phyloP scores from a whole-genome alignment of 257 asterid species.

The Hygrophila difformis region DNA sequence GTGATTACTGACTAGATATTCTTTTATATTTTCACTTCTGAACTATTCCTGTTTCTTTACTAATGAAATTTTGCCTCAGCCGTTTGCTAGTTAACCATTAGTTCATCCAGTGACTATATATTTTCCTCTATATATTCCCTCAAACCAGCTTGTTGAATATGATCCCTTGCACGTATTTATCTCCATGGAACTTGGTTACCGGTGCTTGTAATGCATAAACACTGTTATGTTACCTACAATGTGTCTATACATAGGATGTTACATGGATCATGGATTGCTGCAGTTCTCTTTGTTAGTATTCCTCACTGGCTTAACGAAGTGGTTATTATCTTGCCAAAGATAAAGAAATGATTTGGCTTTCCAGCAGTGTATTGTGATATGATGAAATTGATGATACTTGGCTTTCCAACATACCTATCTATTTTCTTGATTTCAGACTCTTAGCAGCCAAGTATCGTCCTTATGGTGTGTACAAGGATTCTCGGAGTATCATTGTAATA shows the following conservation, averaged over 20 bases:
- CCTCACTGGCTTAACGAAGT: not conserved
- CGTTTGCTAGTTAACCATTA: slow-evolving; percentile 1
- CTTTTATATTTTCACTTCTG: slow-evolving; percentile 13
- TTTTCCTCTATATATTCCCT: not conserved
- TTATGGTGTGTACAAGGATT: slow-evolving; percentile 85
- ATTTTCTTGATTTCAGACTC: slow-evolving; percentile 44
- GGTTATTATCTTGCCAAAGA: not conserved
- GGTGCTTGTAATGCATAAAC: slow-evolving; percentile 1
- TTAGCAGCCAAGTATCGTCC: slow-evolving; percentile 96
- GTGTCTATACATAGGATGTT: not conserved
- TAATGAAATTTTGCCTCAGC: slow-evolving; percentile 1
- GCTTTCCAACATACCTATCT: slow-evolving; percentile 1
- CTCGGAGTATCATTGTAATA: slow-evolving; percentile 72
- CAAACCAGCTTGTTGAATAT: not conserved
- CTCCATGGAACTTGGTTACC: not conserved
- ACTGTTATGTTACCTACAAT: not conserved
- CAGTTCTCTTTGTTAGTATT: not conserved
- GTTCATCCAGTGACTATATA: not conserved
- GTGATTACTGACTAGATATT: slow-evolving; percentile 29
- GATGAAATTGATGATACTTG: not conserved
- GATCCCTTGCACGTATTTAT: slow-evolving; percentile 10
- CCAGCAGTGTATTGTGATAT: no score
- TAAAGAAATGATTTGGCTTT: not conserved
- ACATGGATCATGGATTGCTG: not conserved
- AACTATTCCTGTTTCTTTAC: slow-evolving; percentile 6